Conservation (phyloP, 768 basidiomycete species). For the Leccinum imitatum region DNA sequence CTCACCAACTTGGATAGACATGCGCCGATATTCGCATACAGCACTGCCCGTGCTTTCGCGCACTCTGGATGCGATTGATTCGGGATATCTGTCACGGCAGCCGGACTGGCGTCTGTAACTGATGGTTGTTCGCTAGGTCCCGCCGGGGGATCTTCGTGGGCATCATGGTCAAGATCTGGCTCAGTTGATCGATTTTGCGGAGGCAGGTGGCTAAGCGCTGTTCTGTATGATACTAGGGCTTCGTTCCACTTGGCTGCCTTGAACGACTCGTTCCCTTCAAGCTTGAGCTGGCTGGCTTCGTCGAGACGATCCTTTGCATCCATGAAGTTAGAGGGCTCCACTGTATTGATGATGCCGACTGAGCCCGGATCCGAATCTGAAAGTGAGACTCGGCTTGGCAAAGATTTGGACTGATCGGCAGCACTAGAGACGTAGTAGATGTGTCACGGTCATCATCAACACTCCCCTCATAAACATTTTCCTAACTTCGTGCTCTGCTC, state of each 20-base stretch:
- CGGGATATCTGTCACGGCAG: conserved; percentile 19
- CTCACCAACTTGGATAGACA: conserved; percentile 79
- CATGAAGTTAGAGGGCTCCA: conserved; percentile 2
- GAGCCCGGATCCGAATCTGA: neutral
- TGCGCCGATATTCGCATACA: conserved; percentile 88
- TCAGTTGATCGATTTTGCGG: conserved; percentile 34
- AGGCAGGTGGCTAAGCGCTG: conserved; percentile 69
- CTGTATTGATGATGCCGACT: neutral
- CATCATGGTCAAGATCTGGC: conserved; percentile 17
- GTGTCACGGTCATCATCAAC: neutral
- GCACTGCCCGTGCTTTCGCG: conserved; percentile 61
- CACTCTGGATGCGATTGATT: conserved; percentile 45
- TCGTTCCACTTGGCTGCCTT: conserved; percentile 63
- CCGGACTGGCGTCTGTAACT: conserved; percentile 4
- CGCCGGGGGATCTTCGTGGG: conserved; percentile 22
- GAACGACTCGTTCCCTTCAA: conserved; percentile 74
- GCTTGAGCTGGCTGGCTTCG: conserved; percentile 64
- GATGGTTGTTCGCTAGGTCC: conserved; percentile 15
- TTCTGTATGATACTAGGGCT: conserved; percentile 68
- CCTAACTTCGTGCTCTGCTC: neutral
- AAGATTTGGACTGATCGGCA: neutral
- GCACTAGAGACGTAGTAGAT: neutral
- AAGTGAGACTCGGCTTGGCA: neutral
- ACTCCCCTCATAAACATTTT: neutral
- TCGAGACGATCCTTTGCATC: conserved; percentile 42